Evolutionary conservation across 129 eudicot species (phyloP), one percentile per base, ranked within the genome.

Genomic region (Chrysanthemum seticuspe): DNA sequence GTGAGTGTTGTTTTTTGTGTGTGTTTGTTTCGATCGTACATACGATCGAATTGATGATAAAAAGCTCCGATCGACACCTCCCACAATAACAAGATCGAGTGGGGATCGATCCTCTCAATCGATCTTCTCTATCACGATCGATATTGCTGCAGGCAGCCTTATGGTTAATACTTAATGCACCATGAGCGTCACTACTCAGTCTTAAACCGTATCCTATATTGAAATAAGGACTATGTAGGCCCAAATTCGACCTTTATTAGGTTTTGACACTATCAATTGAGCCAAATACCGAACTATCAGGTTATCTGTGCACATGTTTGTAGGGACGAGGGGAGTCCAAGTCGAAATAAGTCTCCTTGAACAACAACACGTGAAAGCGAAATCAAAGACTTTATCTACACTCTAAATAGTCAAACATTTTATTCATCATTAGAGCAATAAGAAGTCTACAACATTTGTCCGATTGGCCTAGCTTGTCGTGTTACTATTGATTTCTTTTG

Each of bases 321-420:
- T 71, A 71, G 67, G 76, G 76, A 71, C 67, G 53, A 58, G 55
- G 40, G 74, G 44, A 14, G 50, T 56, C 18, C 6, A 9, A 19
- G 16, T 53, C 72, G 21, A 75, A 56, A 4, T 36, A 36, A 58
- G 79, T 56, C 66, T 23, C 47, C n/a, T 55, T 66, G 65, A 40
- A 54, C 56, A 36, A 40, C 67, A 56, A 75, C 79, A 66, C 79
- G 65, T 66, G 73, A 75, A 75, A 66, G 79, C 65, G 40, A 54
- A 66, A 64, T 23, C 15, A 10, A 10, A 21, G 57, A 75, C 79
- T 66, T 66, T 75, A 29, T 29, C 23, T 63, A 44, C 11, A 64
- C 56, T 21, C 70, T 2, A 15, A 62, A 49, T 25, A 2, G 52
- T 36, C 44, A 62, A 73, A 62, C 70, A 62, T 19, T 48, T 25